Evolutionary conservation across 306 rosid species (phyloP).

Genomic region (Begonia fuchsioides): DNA sequence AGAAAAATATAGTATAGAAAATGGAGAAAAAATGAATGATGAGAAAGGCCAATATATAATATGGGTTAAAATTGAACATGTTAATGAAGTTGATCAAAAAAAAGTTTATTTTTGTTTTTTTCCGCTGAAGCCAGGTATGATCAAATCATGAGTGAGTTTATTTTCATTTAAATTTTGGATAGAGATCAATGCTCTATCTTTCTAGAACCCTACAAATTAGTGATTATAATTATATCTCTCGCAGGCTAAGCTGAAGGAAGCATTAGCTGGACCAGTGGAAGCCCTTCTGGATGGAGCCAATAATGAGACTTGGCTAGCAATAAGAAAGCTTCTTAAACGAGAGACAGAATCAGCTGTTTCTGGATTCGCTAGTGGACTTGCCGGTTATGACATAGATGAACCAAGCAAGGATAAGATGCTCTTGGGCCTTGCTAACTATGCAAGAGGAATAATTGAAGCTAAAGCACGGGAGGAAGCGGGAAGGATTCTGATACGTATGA

Average conservation of each 20-base stretch:
- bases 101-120: no score
- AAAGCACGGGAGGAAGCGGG: constrained; percentile 96
- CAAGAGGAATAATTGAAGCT: constrained; percentile 66
- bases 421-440: constrained; percentile 36
- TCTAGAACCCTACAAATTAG: constrained; percentile 17
- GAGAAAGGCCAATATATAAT: no score
- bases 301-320: constrained; percentile 78
- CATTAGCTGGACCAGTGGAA: constrained; percentile 70
- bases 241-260: constrained; percentile 68
- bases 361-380: constrained; percentile 51
- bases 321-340: constrained; percentile 54
- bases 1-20: no score
- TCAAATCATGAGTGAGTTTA: no score
- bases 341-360: constrained; percentile 71
- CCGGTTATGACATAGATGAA: constrained; percentile 68
- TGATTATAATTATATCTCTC: constrained; percentile 10
- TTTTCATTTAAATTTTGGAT: neutral
- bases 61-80: no score
- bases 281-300: constrained; percentile 87
- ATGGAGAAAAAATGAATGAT: no score
- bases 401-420: constrained; percentile 36
- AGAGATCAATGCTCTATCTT: constrained; percentile 4
- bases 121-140: no score
- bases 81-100: no score
- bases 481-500: constrained; percentile 82